Evolutionary conservation across 108 stramenopile species (phyloP).

Genomic region (Cyclostephanos tholiformis): DNA sequence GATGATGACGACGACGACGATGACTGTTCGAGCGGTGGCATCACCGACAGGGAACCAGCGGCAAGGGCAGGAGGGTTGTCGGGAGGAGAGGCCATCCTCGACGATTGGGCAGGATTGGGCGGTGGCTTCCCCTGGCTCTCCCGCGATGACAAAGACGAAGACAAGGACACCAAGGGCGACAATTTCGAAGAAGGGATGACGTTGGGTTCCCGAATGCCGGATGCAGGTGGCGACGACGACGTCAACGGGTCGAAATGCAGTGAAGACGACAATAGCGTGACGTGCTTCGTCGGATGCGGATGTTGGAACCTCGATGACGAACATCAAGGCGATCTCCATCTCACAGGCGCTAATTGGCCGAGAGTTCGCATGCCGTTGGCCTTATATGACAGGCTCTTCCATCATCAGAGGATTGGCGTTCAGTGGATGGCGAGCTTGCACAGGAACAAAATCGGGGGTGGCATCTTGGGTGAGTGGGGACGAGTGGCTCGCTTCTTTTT

Average conservation of each 20-base stretch:
- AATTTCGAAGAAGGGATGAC: not conserved
- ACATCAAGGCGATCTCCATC: conserved; percentile 22
- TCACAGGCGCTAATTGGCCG: conserved; percentile 49
- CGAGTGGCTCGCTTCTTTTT: conserved; percentile 54
- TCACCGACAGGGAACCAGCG: not conserved
- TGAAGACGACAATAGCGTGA: conserved; percentile 34
- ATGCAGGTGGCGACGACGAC: not conserved
- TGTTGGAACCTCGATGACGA: conserved; percentile 38
- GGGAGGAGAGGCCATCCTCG: not conserved
- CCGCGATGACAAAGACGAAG: conserved; percentile 13
- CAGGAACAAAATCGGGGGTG: conserved; percentile 73
- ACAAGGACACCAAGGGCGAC: too few species aligned
- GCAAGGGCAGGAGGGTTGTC: not conserved
- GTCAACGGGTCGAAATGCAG: not conserved
- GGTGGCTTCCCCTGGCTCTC: conserved; percentile 7
- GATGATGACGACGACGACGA: conserved; percentile 8
- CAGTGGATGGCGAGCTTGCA: conserved; percentile 92
- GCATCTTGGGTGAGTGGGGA: conserved; percentile 83
- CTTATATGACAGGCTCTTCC: conserved; percentile 70
- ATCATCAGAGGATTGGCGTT: conserved; percentile 86
- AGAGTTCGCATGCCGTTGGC: conserved; percentile 55
- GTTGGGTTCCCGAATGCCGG: not conserved
- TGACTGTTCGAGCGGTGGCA: not conserved
- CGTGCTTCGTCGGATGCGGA: conserved; percentile 36
- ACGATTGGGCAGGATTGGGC: not conserved